phyloP scores from a whole-genome alignment of 1,284 basidiomycete species.

The Tilletia setariae region DNA sequence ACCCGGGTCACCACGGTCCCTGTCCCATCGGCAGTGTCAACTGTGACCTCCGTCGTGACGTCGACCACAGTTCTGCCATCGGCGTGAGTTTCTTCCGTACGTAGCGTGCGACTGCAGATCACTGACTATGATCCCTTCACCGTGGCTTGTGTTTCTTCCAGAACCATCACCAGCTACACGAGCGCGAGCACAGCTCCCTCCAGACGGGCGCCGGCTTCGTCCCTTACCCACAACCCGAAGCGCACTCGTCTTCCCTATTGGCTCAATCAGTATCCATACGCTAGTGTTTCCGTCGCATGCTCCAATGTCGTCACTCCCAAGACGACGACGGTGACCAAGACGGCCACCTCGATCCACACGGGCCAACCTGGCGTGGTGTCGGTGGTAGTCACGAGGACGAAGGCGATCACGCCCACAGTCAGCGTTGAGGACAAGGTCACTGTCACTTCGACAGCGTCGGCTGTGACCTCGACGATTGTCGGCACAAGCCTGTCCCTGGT shows the following conservation, averaged over 20 bases:
- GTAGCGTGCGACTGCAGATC: too few relatives aligned
- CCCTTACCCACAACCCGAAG: neutral
- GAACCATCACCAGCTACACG: constrained; percentile 1
- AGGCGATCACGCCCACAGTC: neutral
- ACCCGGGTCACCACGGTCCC: too few relatives aligned
- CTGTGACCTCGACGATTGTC: too few relatives aligned
- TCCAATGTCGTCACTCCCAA: neutral
- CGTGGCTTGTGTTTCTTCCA: too few relatives aligned
- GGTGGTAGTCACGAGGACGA: neutral
- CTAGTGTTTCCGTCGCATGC: neutral
- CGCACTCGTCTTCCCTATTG: neutral
- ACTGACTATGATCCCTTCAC: too few relatives aligned
- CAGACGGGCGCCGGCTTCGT: neutral
- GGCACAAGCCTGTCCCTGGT: too few relatives aligned
- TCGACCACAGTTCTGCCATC: too few relatives aligned
- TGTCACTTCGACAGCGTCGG: too few relatives aligned
- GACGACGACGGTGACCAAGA: neutral
- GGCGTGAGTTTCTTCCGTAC: too few relatives aligned
- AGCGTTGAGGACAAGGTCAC: neutral
- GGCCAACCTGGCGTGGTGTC: neutral
- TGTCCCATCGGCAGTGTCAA: too few relatives aligned
- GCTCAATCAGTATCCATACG: neutral
- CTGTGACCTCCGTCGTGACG: too few relatives aligned
- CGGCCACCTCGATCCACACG: neutral
- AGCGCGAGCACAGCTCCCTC: too few relatives aligned